A percentile compares a stretch with the other conserved stretches of the same genome.
phyloP scores from a whole-genome alignment of 2,329 filamentous ascomycete genomes.

The Xylaria multiplex region DNA sequence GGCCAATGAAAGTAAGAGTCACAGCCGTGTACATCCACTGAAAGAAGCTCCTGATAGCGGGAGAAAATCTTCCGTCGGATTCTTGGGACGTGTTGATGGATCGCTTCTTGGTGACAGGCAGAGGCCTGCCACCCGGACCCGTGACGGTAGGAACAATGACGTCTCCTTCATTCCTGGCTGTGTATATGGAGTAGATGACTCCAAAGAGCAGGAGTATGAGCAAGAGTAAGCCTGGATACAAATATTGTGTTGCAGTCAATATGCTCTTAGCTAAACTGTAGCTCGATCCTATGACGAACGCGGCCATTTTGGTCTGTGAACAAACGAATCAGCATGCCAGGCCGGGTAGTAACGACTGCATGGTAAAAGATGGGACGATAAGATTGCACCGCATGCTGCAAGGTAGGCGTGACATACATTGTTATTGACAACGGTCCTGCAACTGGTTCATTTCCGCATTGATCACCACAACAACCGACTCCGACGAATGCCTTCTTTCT shows the following conservation, averaged over 20 bases:
- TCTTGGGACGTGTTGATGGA: slow-evolving; percentile 57
- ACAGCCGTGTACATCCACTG: slow-evolving; percentile 77
- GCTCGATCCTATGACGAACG: slow-evolving; percentile 45
- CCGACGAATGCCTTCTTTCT: slow-evolving; percentile 23
- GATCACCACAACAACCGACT: slow-evolving; percentile 23
- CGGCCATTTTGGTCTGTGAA: slow-evolving; percentile 48
- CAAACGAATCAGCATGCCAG: slow-evolving; percentile 41
- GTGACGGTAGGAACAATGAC: slow-evolving; percentile 61
- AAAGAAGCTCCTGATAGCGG: slow-evolving; percentile 66
- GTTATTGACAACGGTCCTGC: slow-evolving; percentile 44
- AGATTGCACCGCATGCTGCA: slow-evolving; percentile 49
- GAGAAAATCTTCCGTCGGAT: slow-evolving; percentile 52
- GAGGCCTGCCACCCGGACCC: slow-evolving; percentile 88
- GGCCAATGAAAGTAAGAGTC: slow-evolving; percentile 78
- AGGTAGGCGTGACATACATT: slow-evolving; percentile 48
- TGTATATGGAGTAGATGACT: slow-evolving; percentile 63
- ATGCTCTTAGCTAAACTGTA: slow-evolving; percentile 55
- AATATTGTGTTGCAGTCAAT: slow-evolving; percentile 59
- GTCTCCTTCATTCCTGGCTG: slow-evolving; percentile 61
- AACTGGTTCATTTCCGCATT: slow-evolving; percentile 45
- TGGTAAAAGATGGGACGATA: slow-evolving; percentile 42
- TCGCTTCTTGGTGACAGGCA: slow-evolving; percentile 73
- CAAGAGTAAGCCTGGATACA: slow-evolving; percentile 64
- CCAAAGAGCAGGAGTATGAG: slow-evolving; percentile 61
- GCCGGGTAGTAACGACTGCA: slow-evolving; percentile 23